Conservation (phyloP, 2,329 filamentous ascomycete species). For the Penicillium sp. region DNA sequence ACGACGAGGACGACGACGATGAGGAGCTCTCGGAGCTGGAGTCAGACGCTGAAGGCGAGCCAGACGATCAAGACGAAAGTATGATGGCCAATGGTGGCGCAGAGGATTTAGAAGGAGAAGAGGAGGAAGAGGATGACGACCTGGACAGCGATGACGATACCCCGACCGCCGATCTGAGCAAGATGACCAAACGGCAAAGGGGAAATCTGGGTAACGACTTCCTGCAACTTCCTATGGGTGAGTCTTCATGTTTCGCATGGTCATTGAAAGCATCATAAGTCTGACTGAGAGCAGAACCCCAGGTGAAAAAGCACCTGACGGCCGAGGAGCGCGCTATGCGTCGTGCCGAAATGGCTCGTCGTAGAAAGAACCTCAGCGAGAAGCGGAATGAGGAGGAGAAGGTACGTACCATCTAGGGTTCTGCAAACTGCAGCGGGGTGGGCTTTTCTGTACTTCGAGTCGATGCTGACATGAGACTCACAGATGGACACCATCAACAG, state of each 20-base stretch:
- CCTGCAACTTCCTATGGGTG: constrained; percentile 50
- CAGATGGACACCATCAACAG: constrained; percentile 61
- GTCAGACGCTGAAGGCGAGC: constrained; percentile 40
- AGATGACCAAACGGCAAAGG: constrained; percentile 60
- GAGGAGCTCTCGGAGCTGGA: no score
- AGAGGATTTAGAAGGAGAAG: constrained; percentile 34
- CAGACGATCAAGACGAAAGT: constrained; percentile 44
- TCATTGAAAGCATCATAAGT: neutral
- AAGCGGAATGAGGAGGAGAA: constrained; percentile 73
- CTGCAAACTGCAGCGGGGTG: no score
- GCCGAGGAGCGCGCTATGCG: constrained; percentile 66
- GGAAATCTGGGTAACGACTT: constrained; percentile 50
- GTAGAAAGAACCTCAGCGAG: constrained; percentile 64
- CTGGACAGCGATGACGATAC: constrained; percentile 39
- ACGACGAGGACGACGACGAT: constrained; percentile 32
- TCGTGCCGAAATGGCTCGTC: constrained; percentile 63
- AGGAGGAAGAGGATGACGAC: constrained; percentile 37
- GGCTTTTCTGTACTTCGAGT: no score
- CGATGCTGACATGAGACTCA: no score
- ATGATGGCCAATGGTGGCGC: constrained; percentile 35
- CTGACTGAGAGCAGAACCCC: constrained; percentile 46
- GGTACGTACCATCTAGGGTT: no score
- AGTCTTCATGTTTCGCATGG: constrained; percentile 8
- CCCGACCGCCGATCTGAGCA: constrained; percentile 45
- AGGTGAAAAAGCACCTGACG: constrained; percentile 63